Evolutionary conservation across 1,139 yeast genomes (phyloP).

Genomic region (Schwanniomyces etchellsii): DNA sequence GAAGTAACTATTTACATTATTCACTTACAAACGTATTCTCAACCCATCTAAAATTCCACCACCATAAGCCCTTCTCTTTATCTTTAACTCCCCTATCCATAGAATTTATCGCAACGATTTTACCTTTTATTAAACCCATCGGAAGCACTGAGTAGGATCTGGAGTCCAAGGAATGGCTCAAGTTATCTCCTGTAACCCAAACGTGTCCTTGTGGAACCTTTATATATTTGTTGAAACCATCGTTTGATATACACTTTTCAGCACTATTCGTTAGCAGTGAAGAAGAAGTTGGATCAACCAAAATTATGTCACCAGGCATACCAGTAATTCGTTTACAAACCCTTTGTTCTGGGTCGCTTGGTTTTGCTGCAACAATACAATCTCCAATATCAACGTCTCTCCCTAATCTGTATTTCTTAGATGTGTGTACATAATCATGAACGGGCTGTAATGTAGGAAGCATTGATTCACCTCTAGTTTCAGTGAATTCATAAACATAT

Average conservation of each 20-base stretch:
- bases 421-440: conserved; percentile 76
- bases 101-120: conserved; percentile 65
- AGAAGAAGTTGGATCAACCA: conserved; percentile 72
- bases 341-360: conserved; percentile 79
- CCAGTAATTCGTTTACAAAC: conserved; percentile 94
- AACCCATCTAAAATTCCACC: conserved; percentile 52
- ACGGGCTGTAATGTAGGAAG: conserved; percentile 76
- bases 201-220: conserved; percentile 85
- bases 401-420: conserved; percentile 57
- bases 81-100: conserved; percentile 27
- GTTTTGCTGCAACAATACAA: conserved; percentile 81
- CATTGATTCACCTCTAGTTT: conserved; percentile 93
- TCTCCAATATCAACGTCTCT: conserved; percentile 71
- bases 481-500: conserved; percentile 68
- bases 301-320: conserved; percentile 86
- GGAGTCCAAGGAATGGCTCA: conserved; percentile 85
- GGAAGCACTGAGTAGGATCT: conserved; percentile 86
- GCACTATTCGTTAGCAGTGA: conserved; percentile 43
- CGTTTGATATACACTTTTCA: conserved; percentile 24
- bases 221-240: conserved; percentile 54
- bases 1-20: conserved; percentile 2
- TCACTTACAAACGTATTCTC: conserved; percentile 33
- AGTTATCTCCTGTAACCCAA: conserved; percentile 95
- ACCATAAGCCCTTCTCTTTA: conserved; percentile 26
- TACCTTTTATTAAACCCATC: conserved; percentile 81